Conservation (phyloP, 164 flowering plant genomes). For the Stephania cephalantha region DNA sequence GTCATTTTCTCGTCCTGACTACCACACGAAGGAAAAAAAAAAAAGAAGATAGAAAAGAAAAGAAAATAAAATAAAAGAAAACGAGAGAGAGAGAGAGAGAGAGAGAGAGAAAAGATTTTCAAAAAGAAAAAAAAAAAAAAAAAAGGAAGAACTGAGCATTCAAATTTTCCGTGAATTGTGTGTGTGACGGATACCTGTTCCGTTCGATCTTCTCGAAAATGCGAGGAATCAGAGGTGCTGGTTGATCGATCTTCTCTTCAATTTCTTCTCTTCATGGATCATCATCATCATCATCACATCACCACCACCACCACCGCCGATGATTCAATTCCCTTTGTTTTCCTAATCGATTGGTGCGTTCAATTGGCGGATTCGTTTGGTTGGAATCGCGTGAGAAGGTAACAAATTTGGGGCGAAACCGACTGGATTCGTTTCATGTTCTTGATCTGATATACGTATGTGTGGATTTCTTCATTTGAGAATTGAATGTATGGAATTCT, state of each 20-base stretch:
- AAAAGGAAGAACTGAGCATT: background rate
- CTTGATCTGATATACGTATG: background rate
- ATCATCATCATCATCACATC: too few species aligned
- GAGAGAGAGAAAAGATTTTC: background rate
- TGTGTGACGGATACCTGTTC: background rate
- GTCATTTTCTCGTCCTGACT: background rate
- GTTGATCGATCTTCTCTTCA: constrained; percentile 7
- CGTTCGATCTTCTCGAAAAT: constrained; percentile 8
- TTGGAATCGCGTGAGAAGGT: background rate
- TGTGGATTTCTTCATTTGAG: background rate
- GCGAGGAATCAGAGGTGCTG: constrained; percentile 18
- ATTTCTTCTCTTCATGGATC: background rate
- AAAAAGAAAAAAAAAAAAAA: background rate
- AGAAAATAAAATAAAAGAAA: background rate
- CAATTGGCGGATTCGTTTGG: background rate
- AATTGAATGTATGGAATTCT: background rate
- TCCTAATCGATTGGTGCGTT: background rate
- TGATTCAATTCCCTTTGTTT: too few species aligned
- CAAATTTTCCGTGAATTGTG: constrained; percentile 10
- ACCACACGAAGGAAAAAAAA: background rate
- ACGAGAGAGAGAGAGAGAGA: background rate
- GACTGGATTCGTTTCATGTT: background rate
- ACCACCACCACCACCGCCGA: too few species aligned
- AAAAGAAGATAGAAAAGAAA: background rate
- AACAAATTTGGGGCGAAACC: background rate